Base-by-base conservation (phyloP, 257 asterid species). In the Leptodermis oblonga region DNA sequence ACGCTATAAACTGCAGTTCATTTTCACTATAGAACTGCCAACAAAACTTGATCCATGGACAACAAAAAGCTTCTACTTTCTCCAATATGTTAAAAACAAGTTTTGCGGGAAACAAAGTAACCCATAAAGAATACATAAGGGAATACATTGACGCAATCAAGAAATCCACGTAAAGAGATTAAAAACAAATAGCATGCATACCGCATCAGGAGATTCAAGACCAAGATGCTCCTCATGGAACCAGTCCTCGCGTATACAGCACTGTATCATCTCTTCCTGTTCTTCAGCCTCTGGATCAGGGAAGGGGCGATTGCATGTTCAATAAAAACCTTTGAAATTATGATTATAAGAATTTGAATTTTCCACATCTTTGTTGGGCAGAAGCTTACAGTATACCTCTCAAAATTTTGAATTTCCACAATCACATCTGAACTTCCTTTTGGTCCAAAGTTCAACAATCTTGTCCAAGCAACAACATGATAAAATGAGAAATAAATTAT, bases 361-460 rank as follows among this genome's bases (percentile, higher is more conserved):
- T 56, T 90, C 96, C 43, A 78, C 80, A 56, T 93, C 99, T 85
- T 93, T 93, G 84, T 82, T 83, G 31, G 96, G 85, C 36, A 68
- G 76, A 72, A 93, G 91, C 88, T 93, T 93, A 84, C 99, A 93
- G 86, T 69, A 87, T 76, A 83, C 82, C 76, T 79, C 92, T 63
- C 97, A 96, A 49, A 88, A 93, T 74, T 88, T 93, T 25, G 98
- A 93, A 78, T 93, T 93, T 66, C 98, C 99, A 87, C 99, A 93
- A 80, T 93, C 97, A 77, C 99, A 93, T 85, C 86, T 83, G 68
- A 93, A 90, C 69, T 89, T 87, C 76, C 99, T 86, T 79, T 90
- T 93, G 59, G 99, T 93, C 99, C 99, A 90, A 36, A 93, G 88
- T 81, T 93, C 99, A 82, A 87, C 88, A 74, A 93, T 79, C 99